Conservation (phyloP, 2,329 filamentous ascomycete species). For the Phyllosticta citribraziliensis region DNA sequence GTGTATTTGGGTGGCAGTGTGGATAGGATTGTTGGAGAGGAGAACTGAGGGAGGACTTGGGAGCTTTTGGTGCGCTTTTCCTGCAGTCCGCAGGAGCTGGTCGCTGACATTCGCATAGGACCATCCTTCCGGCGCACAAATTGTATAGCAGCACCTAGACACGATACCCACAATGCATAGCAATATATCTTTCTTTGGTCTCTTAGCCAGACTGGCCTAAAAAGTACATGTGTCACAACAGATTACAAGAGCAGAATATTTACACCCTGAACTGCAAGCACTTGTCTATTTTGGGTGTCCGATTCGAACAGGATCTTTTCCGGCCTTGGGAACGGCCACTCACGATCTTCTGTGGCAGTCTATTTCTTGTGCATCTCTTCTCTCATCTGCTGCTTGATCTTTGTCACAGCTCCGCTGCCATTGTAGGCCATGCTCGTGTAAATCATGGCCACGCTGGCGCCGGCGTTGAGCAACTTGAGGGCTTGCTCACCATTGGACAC, state of each 20-base stretch:
- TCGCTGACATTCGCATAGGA: not conserved
- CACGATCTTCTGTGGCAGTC: not conserved
- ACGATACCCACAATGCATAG: not conserved
- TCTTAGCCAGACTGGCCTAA: not conserved
- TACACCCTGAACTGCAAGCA: too few species aligned
- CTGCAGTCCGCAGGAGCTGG: not conserved
- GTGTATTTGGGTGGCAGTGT: constrained; percentile 11
- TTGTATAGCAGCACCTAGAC: not conserved
- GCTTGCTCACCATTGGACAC: constrained; percentile 85
- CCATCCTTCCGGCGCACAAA: not conserved
- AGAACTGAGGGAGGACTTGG: not conserved
- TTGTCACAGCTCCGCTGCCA: constrained; percentile 50
- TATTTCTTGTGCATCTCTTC: constrained; percentile 25
- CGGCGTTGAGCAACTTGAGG: constrained; percentile 70
- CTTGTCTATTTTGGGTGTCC: not conserved
- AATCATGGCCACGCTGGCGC: constrained; percentile 82
- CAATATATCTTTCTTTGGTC: not conserved
- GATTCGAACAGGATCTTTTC: not conserved
- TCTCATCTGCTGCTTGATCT: constrained; percentile 42
- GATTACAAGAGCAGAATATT: not conserved
- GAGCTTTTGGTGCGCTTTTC: not conserved
- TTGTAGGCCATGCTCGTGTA: constrained; percentile 69
- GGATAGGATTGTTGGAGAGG: constrained; percentile 10
- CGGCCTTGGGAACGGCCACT: not conserved
- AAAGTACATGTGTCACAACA: not conserved